Evolutionary conservation across 257 asterid species (phyloP), one percentile per base, ranked within the genome.

Genomic region (Scutellaria minor): DNA sequence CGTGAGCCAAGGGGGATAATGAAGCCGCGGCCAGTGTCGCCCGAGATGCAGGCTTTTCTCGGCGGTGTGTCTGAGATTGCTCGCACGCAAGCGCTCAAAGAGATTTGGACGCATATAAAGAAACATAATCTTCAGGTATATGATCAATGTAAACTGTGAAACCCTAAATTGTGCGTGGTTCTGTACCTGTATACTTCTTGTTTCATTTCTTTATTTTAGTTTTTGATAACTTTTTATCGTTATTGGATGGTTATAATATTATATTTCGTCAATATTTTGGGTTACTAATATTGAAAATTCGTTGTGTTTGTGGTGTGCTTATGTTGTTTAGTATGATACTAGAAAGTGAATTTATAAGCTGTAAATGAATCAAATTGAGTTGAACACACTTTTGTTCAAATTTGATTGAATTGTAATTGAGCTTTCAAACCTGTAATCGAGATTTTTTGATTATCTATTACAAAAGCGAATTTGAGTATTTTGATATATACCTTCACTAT

Each of bases 91-190:
- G 91, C 83, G 7, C 90, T 89, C 47, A 86, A 86, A 78, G 81
- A 80, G 77, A 89, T 94, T 83, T 93, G 97, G 98, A 96, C 91
- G 6, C 72, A 91, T 64, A 91, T 93, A 64, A 93, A 93, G 65
- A 69, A 71, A 66, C 79, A 89, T 78, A 62, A 84, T 64, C 98
- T 93, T 83, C 98, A 91, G 96, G 98, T 93, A 70, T 72, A 27
- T 55, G 35, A 9, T 13, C 35, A 46, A 35, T 60, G n/a, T 9
- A 12, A 10, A 45, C 50, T 46, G 15, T 48, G 53, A 45, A 57
- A 48, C 72, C 72, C 73, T 45, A 77, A 37, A 52, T 61, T 39
- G 9, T 22, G 46, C 18, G 47, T 6, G 5, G 42, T 48, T 51
- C 44, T 51, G 12, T 20, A 18, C 61, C 35, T 57, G 4, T 22